Conservation (phyloP, 805 yeast genomes). For the Metschnikowia lachancei region DNA sequence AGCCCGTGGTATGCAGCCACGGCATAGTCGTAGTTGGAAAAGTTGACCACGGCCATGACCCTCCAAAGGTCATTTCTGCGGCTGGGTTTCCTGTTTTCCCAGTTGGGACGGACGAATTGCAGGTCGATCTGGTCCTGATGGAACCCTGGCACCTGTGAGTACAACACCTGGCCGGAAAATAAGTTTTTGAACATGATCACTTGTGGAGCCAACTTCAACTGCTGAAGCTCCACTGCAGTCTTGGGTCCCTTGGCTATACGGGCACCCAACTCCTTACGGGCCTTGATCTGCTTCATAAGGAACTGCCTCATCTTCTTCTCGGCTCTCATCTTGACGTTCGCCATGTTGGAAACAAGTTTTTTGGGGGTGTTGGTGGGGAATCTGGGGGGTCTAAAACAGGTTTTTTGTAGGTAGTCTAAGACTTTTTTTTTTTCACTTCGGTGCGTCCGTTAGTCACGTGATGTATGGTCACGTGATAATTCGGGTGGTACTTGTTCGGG, state of each 20-base stretch:
- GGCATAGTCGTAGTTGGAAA: conserved; percentile 59
- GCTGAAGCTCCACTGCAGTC: conserved; percentile 30
- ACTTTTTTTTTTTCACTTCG: neutral
- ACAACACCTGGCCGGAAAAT: conserved; percentile 85
- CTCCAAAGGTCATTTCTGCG: conserved; percentile 88
- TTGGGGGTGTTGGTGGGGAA: conserved; percentile 1
- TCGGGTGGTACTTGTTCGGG: too few species aligned
- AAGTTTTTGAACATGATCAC: conserved; percentile 79
- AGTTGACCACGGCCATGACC: conserved; percentile 79
- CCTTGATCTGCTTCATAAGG: conserved; percentile 44
- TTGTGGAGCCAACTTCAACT: conserved; percentile 73
- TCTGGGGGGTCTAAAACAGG: neutral
- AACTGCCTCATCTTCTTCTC: conserved; percentile 48
- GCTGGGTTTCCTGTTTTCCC: conserved; percentile 82
- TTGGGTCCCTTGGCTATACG: conserved; percentile 41
- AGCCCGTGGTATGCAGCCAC: conserved; percentile 71
- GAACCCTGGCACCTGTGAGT: conserved; percentile 76
- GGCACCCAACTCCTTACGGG: conserved; percentile 42
- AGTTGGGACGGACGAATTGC: conserved; percentile 79
- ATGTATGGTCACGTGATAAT: neutral
- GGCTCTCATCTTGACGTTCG: conserved; percentile 38
- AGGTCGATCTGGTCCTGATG: conserved; percentile 58
- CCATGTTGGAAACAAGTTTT: conserved; percentile 25
- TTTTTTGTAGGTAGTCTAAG: too few species aligned
- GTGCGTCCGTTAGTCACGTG: neutral